Conservation (phyloP, 1,284 basidiomycete species). For the Pulveroboletus ridleyi region DNA sequence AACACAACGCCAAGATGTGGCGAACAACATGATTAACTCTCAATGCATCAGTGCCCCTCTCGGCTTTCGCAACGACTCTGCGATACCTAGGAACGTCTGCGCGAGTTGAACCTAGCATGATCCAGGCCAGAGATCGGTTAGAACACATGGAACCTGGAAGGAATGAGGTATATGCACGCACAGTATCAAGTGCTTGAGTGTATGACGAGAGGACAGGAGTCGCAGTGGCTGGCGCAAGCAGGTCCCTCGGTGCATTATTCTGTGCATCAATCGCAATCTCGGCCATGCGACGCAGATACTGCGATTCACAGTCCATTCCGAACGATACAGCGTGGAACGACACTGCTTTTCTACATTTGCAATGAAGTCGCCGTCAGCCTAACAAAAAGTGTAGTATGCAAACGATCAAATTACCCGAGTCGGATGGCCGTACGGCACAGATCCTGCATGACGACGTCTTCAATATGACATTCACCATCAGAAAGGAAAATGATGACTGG, state of each 20-base stretch:
- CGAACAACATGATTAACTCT: slow-evolving; percentile 5
- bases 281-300: slow-evolving; percentile 55
- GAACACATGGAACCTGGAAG: neutral
- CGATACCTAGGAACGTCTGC: slow-evolving; percentile 67
- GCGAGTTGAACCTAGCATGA: slow-evolving; percentile 54
- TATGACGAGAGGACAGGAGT: slow-evolving; percentile 53
- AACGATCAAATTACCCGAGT: slow-evolving; percentile 46
- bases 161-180: slow-evolving; percentile 32
- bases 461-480: slow-evolving; percentile 56
- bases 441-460: slow-evolving; percentile 49
- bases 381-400: fast-evolving
- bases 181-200: slow-evolving; percentile 59
- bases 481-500: slow-evolving; percentile 74
- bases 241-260: slow-evolving; percentile 51
- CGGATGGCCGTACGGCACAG: slow-evolving; percentile 53
- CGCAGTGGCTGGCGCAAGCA: slow-evolving; percentile 43
- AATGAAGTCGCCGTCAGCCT: slow-evolving; percentile 6
- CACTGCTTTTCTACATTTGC: slow-evolving; percentile 51
- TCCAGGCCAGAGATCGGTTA: neutral
- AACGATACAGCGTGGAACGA: slow-evolving; percentile 69
- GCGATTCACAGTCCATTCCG: slow-evolving; percentile 44
- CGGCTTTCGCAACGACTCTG: slow-evolving; percentile 62
- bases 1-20: no score
- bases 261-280: slow-evolving; percentile 58
- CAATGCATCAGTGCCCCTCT: slow-evolving; percentile 52